Percentiles rank a stretch among this genome's conserved stretches.
Conservation (phyloP, 2,329 filamentous ascomycete genomes). For the Davidsoniella neocaledoniae region DNA sequence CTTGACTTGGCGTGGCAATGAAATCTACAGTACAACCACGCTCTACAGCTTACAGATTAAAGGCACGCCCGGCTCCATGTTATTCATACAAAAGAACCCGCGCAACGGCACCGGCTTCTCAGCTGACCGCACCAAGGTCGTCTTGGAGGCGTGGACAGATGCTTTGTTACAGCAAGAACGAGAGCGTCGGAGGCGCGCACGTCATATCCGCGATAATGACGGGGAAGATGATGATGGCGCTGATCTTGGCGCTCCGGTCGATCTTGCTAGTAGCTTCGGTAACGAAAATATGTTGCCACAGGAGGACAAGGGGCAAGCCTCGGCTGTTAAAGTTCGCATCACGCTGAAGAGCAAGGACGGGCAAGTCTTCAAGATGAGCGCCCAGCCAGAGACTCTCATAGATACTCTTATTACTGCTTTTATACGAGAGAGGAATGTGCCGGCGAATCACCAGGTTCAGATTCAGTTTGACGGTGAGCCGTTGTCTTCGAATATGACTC, state of each 20-base stretch:
- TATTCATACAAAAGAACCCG: constrained; percentile 22
- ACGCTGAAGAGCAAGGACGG: constrained; percentile 36
- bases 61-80: constrained; percentile 18
- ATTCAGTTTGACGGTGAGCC: constrained; percentile 63
- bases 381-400: constrained; percentile 39
- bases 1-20: constrained; percentile 61
- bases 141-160: constrained; percentile 62
- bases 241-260: too few relatives aligned
- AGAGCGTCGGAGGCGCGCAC: constrained; percentile 20
- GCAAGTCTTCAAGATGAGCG: constrained; percentile 33
- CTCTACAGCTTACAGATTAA: constrained; percentile 25
- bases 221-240: background rate
- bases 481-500: constrained; percentile 40
- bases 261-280: too few relatives aligned
- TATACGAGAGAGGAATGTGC: constrained; percentile 34
- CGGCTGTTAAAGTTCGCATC: constrained; percentile 28
- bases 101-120: constrained; percentile 27
- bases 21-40: constrained; percentile 61
- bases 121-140: constrained; percentile 40
- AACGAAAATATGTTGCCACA: background rate
- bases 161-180: constrained; percentile 37
- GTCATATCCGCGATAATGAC: background rate
- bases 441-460: constrained; percentile 34
- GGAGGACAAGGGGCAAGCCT: constrained; percentile 14
- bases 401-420: constrained; percentile 47